Evolutionary conservation across 768 basidiomycete species (phyloP).

Genomic region (Boletus tomentosulus): DNA sequence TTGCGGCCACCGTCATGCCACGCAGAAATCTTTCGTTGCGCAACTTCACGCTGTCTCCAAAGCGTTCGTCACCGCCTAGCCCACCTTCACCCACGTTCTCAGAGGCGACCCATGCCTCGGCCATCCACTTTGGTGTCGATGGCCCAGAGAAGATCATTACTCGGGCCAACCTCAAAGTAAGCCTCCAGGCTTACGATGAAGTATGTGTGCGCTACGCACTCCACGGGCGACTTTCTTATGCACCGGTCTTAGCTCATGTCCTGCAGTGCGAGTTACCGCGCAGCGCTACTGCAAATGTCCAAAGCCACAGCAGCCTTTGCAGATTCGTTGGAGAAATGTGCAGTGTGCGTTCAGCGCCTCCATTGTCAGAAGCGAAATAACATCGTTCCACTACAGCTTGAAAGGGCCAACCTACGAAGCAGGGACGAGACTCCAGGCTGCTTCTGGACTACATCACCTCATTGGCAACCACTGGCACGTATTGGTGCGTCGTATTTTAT

Average conservation of each 20-base stretch:
- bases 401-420: constrained; percentile 80
- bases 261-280: constrained; percentile 74
- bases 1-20: constrained; percentile 36
- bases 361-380: not conserved
- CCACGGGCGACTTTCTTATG: constrained; percentile 10
- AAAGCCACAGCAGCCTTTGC: constrained; percentile 83
- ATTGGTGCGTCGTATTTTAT: constrained; percentile 49
- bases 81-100: constrained; percentile 85
- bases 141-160: constrained; percentile 83
- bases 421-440: constrained; percentile 78
- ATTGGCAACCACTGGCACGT: constrained; percentile 93
- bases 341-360: constrained; percentile 51
- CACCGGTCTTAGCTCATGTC: constrained; percentile 57
- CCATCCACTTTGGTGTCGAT: constrained; percentile 68
- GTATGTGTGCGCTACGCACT: constrained; percentile 41
- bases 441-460: constrained; percentile 86
- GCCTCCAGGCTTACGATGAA: constrained; percentile 76
- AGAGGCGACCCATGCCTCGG: constrained; percentile 73
- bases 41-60: constrained; percentile 46
- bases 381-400: constrained; percentile 39
- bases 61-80: constrained; percentile 44
- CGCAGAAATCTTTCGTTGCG: constrained; percentile 55
- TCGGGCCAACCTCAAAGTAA: constrained; percentile 69
- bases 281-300: constrained; percentile 76
- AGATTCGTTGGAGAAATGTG: constrained; percentile 79